Evolutionary conservation across 306 rosid genomes (phyloP), one percentile per base, ranked within the genome.

Genomic region (Cucumis sativus): DNA sequence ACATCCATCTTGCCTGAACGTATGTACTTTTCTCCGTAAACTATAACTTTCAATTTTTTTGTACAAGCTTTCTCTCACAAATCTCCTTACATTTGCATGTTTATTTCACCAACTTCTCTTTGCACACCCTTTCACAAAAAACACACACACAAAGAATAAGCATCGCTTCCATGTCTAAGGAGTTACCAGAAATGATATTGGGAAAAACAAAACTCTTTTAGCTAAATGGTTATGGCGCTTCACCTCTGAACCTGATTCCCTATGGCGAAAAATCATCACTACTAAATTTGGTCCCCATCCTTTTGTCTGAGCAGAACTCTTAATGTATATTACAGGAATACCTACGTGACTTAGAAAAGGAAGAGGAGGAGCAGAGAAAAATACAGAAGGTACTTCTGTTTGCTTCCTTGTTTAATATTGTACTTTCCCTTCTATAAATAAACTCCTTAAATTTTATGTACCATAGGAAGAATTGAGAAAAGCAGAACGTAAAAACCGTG

Each of bases 361-460:
- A 91, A 90, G 98, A 93, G 83, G 97, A 93, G 86, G 97, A 91
- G 86, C 94, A 89, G 81, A 87, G 87, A 86, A 93, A 88, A 91
- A 88, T 88, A 76, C 94, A 87, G 76, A 91, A 93, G 97, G 98
- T 93, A 56, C 41, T 62, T 74, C 55, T 63, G 77, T 73, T 79
- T 79, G 61, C 75, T 72, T 16, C 39, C 63, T 66, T 51, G 73
- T 56, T 59, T 54, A 30, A 69, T 30, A 25, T 79, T 55, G 23
- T 91, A 30, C 75, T 79, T 40, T 30, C 25, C 51, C 71, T 56
- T 61, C 20, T 21, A 6, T 12, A 79, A 54, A n/a, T 70, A 70
- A 45, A 23, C 15, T 45, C 47, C 77, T 84, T 12, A 80, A 65
- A 51, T 66, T 80, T 85, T 85, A 66, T 82, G 77, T 66, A 73